phyloP scores from a whole-genome alignment of 805 yeast species.

The Wickerhamiella hasegawae region DNA sequence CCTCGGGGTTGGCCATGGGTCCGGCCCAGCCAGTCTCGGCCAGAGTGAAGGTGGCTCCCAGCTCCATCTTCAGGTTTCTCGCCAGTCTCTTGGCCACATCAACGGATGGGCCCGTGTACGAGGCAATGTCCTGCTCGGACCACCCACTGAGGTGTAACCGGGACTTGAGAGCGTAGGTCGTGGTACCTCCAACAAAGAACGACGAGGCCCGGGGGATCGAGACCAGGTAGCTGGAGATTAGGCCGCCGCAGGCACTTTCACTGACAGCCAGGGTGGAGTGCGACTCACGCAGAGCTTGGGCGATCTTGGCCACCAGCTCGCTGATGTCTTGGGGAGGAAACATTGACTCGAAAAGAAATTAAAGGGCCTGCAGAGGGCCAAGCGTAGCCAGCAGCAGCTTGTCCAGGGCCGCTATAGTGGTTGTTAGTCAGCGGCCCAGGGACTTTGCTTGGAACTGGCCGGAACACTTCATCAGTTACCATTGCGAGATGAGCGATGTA shows the following conservation, averaged over 20 bases:
- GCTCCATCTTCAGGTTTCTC: constrained; percentile 59
- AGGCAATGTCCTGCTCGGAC: constrained; percentile 50
- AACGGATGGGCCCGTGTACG: constrained; percentile 71
- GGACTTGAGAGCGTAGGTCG: constrained; percentile 63
- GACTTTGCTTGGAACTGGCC: too few species aligned
- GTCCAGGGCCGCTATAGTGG: too few species aligned
- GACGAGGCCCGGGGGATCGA: constrained; percentile 74
- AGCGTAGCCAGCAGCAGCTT: not conserved
- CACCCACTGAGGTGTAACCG: constrained; percentile 65
- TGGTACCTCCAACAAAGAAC: constrained; percentile 71
- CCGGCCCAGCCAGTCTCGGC: constrained; percentile 88
- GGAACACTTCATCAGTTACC: too few species aligned
- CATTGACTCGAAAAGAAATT: constrained; percentile 3
- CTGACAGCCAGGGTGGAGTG: constrained; percentile 60
- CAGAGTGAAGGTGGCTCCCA: constrained; percentile 68
- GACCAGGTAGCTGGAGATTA: constrained; percentile 63
- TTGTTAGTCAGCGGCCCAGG: too few species aligned
- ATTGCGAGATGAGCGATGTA: too few species aligned
- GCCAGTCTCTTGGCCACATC: constrained; percentile 62
- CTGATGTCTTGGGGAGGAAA: constrained; percentile 50
- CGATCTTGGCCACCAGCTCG: constrained; percentile 38
- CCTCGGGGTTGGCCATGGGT: constrained; percentile 32
- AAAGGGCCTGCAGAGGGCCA: not conserved
- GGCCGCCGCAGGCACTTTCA: constrained; percentile 75
- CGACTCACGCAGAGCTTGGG: constrained; percentile 34